Conservation (phyloP, 108 stramenopile species). For the Nitzschia putrida region DNA sequence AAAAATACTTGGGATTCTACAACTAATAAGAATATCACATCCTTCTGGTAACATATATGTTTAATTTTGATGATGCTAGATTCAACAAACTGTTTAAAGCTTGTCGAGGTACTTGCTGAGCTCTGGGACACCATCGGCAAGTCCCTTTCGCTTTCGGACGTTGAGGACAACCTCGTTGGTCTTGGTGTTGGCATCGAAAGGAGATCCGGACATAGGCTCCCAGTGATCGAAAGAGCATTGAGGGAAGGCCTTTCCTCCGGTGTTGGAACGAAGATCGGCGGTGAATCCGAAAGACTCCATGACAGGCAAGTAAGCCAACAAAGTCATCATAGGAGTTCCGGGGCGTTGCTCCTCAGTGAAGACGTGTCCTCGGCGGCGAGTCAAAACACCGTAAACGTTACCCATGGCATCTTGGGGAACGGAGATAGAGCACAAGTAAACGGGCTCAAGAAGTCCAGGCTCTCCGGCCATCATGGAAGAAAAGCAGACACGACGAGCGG, state of each 20-base stretch:
- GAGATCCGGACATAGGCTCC: slow-evolving; percentile 94
- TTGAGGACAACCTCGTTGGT: slow-evolving; percentile 79
- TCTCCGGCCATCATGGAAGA: slow-evolving; percentile 90
- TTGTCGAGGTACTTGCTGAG: slow-evolving; percentile 97
- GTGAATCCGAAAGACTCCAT: slow-evolving; percentile 99
- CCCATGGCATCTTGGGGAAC: slow-evolving; percentile 99
- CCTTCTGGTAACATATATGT: too few relatives aligned
- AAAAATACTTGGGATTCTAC: too few relatives aligned
- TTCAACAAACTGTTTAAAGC: slow-evolving; percentile 74
- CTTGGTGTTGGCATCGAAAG: slow-evolving; percentile 89
- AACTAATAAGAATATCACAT: too few relatives aligned
- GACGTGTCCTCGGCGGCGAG: slow-evolving; percentile 98
- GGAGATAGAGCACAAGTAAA: slow-evolving; percentile 98
- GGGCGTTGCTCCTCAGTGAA: slow-evolving; percentile 98
- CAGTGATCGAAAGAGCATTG: slow-evolving; percentile 99
- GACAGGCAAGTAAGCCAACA: slow-evolving; percentile 99
- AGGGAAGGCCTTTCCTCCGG: slow-evolving; percentile 99
- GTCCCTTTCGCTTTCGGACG: slow-evolving; percentile 98
- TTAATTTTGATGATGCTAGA: too few relatives aligned
- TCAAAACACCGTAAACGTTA: slow-evolving; percentile 98
- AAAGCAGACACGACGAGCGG: slow-evolving; percentile 98
- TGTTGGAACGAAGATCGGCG: slow-evolving; percentile 96
- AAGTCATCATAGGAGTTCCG: slow-evolving; percentile 96
- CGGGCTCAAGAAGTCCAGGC: slow-evolving; percentile 96
- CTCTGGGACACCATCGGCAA: slow-evolving; percentile 92